Evolutionary conservation across 768 basidiomycete species (phyloP).

Genomic region (Lentinula boryana): DNA sequence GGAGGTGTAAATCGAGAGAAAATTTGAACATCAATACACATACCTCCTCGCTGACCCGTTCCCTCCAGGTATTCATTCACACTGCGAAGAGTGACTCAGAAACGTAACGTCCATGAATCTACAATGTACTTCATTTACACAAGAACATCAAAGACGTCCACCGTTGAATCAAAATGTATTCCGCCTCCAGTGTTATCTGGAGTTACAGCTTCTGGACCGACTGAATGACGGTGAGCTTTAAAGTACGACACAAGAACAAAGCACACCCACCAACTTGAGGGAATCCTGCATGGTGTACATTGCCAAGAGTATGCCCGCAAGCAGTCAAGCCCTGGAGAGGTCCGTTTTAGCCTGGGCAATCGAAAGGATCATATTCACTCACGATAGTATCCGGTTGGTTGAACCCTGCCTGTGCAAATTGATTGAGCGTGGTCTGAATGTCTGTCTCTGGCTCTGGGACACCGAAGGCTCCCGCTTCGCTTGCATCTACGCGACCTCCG

Average conservation of each 20-base stretch:
- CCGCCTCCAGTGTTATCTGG: constrained; percentile 13
- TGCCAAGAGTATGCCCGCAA: constrained; percentile 13
- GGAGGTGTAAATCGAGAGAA: not conserved
- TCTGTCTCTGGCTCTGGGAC: constrained; percentile 18
- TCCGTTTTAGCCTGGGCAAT: not conserved
- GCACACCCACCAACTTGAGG: constrained; percentile 11
- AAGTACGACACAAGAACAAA: too few relatives aligned
- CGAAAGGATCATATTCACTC: constrained; percentile 2
- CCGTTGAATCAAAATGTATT: constrained; percentile 13
- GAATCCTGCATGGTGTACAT: constrained; percentile 12
- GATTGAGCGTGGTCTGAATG: constrained; percentile 9
- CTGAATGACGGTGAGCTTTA: not conserved
- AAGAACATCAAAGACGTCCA: constrained; percentile 10
- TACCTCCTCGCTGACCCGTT: constrained; percentile 13
- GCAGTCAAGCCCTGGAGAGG: constrained; percentile 9
- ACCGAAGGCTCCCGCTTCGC: constrained; percentile 11
- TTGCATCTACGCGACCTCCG: constrained; percentile 18
- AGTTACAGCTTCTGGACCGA: constrained; percentile 12
- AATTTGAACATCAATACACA: not conserved
- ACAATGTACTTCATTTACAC: not conserved
- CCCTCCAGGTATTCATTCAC: constrained; percentile 10
- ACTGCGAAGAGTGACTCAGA: not conserved
- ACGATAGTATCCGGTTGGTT: constrained; percentile 12
- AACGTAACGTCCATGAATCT: not conserved
- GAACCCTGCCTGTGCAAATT: constrained; percentile 12